These are phyloP conservation scores for Kodamaea jinghongensis DNA, from an alignment of 805 yeast genomes.

Conservation along the genomic window DNA sequence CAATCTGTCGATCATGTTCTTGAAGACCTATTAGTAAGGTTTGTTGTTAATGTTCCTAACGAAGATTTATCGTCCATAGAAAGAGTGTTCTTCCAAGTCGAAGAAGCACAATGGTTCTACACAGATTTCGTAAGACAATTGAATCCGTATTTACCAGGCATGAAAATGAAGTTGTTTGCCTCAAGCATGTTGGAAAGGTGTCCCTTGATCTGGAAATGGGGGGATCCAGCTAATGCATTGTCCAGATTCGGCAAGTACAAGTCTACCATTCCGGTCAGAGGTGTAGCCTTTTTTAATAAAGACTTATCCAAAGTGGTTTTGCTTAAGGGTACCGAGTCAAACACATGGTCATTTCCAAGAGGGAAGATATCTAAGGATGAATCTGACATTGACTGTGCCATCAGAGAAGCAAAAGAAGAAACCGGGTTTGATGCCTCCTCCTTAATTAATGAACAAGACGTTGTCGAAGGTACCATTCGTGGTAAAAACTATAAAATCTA, in stretches of 20 bases:
- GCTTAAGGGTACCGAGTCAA: slow-evolving; percentile 80
- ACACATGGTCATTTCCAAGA: slow-evolving; percentile 91
- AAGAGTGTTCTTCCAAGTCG: slow-evolving; percentile 88
- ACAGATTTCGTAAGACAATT: slow-evolving; percentile 73
- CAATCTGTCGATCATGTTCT: slow-evolving; percentile 70
- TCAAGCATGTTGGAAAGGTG: slow-evolving; percentile 63
- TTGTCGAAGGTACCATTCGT: slow-evolving; percentile 72
- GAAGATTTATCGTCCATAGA: slow-evolving; percentile 82
- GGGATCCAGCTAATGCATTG: slow-evolving; percentile 76
- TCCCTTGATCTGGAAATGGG: slow-evolving; percentile 82
- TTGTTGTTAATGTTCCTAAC: slow-evolving; percentile 85
- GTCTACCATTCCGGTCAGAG: slow-evolving; percentile 90
- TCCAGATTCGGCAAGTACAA: slow-evolving; percentile 81
- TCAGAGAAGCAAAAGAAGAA: slow-evolving; percentile 90
- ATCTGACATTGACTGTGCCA: slow-evolving; percentile 81
- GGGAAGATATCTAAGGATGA: slow-evolving; percentile 96
- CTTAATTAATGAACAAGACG: slow-evolving; percentile 65
- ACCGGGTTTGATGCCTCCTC: slow-evolving; percentile 83
- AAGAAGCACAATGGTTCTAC: slow-evolving; percentile 98
- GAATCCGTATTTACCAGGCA: slow-evolving; percentile 71
- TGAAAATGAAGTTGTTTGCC: slow-evolving; percentile 77
- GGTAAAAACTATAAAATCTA: slow-evolving; percentile 88
- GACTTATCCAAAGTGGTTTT: slow-evolving; percentile 67
- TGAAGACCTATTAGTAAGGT: slow-evolving; percentile 86
- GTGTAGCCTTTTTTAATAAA: slow-evolving; percentile 82